phyloP scores from a whole-genome alignment of 768 basidiomycete genomes.

The Russula dissimulans region DNA sequence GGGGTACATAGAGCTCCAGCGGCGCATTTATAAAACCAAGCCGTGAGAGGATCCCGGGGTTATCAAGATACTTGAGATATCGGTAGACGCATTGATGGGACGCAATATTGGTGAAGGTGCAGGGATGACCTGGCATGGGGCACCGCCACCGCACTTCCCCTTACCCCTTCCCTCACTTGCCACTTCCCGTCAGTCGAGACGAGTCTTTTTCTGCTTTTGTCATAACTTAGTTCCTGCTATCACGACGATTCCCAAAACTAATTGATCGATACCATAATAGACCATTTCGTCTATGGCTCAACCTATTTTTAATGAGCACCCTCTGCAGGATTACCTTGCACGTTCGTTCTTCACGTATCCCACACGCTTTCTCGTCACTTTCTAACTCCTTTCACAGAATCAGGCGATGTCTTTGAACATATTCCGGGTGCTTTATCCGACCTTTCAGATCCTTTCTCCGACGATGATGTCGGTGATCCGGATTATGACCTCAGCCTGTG shows the following conservation, averaged over 20 bases:
- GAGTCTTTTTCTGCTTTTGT: background rate
- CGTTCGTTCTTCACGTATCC: slow-evolving; percentile 10
- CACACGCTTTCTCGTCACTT: background rate
- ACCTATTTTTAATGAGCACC: slow-evolving; percentile 19
- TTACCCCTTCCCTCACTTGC: background rate
- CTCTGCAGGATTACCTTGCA: slow-evolving; percentile 16
- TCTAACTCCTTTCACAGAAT: slow-evolving; percentile 4
- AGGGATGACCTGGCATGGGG: too few species aligned
- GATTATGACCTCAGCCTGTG: slow-evolving; percentile 11
- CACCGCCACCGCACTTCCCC: background rate
- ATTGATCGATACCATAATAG: background rate
- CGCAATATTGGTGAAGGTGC: too few species aligned
- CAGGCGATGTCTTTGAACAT: slow-evolving; percentile 17
- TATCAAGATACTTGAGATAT: too few species aligned
- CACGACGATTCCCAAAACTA: background rate
- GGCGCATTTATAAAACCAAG: background rate
- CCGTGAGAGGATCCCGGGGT: too few species aligned
- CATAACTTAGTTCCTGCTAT: slow-evolving; percentile 6
- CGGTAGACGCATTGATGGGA: too few species aligned
- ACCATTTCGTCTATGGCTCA: slow-evolving; percentile 10
- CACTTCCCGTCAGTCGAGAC: background rate
- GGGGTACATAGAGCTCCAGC: too few species aligned
- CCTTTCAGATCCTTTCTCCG: background rate
- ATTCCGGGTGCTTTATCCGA: slow-evolving; percentile 19
- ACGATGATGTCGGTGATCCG: slow-evolving; percentile 1